Conservation (phyloP, 257 asterid genomes). For the Oldenlandia corymbosa region DNA sequence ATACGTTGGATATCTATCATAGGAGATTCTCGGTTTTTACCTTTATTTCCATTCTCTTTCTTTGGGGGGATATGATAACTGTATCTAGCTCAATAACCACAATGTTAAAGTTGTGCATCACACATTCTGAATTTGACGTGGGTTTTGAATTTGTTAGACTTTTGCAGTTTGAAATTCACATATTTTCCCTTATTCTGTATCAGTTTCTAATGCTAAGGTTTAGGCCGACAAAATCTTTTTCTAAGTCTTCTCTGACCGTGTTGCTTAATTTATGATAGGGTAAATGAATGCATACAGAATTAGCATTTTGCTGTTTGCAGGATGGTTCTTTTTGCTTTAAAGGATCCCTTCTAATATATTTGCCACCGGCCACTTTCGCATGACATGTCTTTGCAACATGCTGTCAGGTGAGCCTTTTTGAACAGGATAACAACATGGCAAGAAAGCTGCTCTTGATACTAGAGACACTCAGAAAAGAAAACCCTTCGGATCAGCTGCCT, state of each 20-base stretch:
- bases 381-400: conserved; percentile 5
- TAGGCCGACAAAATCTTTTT: neutral
- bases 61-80: neutral
- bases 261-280: neutral
- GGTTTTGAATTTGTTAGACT: neutral
- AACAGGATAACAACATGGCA: conserved; percentile 48
- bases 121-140: neutral
- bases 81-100: neutral
- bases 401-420: conserved; percentile 52
- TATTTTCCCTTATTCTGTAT: neutral
- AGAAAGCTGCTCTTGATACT: conserved; percentile 54
- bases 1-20: neutral
- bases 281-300: no score
- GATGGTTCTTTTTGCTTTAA: neutral
- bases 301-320: no score
- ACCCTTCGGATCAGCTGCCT: conserved; percentile 56
- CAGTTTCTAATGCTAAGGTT: neutral
- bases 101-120: neutral
- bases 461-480: conserved; percentile 45
- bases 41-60: neutral
- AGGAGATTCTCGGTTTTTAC: no score
- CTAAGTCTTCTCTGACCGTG: neutral
- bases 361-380: neutral
- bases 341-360: neutral
- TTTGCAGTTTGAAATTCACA: neutral